A percentile compares a stretch with the other conserved stretches of the same genome.
These are phyloP conservation scores for Populus pruinosa DNA, from an alignment of 345 rosid genomes.

Conservation along the genomic window DNA sequence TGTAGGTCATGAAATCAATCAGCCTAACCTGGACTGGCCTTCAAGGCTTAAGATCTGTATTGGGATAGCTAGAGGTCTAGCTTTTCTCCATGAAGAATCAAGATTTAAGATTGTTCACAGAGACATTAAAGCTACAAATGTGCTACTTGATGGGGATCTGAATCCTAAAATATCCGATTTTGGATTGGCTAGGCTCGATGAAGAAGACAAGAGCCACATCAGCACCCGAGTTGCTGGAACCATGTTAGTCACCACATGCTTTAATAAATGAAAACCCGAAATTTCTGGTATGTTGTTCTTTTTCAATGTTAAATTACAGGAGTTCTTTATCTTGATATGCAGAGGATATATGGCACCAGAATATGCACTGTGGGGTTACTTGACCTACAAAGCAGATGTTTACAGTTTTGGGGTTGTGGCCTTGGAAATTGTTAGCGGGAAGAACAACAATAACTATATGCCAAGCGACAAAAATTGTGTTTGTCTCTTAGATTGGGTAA, in stretches of 20 bases:
- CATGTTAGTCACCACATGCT: slow-evolving; percentile 11
- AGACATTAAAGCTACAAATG: slow-evolving; percentile 33
- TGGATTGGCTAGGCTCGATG: slow-evolving; percentile 34
- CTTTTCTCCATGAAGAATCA: slow-evolving; percentile 38
- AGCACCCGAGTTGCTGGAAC: slow-evolving; percentile 37
- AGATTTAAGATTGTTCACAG: slow-evolving; percentile 32
- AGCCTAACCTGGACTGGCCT: slow-evolving; percentile 30
- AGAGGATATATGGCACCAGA: slow-evolving; percentile 38
- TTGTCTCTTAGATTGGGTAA: slow-evolving; percentile 36
- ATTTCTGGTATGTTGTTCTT: background rate
- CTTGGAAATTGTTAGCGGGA: slow-evolving; percentile 25
- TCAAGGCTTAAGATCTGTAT: slow-evolving; percentile 29
- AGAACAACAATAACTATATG: slow-evolving; percentile 14
- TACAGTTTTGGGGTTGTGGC: slow-evolving; percentile 33
- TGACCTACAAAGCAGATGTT: slow-evolving; percentile 31
- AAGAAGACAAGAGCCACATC: slow-evolving; percentile 31
- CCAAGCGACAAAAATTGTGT: slow-evolving; percentile 14
- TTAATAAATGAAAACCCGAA: background rate
- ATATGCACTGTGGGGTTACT: slow-evolving; percentile 30
- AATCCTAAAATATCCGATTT: slow-evolving; percentile 38
- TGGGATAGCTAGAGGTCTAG: slow-evolving; percentile 35
- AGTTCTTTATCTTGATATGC: slow-evolving; percentile 6
- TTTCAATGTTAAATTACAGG: background rate
- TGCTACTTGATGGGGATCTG: slow-evolving; percentile 29
- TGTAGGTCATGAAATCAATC: slow-evolving; percentile 8